Conservation (phyloP, 2,329 filamentous ascomycete genomes). For the Hypoxylon sp. region DNA sequence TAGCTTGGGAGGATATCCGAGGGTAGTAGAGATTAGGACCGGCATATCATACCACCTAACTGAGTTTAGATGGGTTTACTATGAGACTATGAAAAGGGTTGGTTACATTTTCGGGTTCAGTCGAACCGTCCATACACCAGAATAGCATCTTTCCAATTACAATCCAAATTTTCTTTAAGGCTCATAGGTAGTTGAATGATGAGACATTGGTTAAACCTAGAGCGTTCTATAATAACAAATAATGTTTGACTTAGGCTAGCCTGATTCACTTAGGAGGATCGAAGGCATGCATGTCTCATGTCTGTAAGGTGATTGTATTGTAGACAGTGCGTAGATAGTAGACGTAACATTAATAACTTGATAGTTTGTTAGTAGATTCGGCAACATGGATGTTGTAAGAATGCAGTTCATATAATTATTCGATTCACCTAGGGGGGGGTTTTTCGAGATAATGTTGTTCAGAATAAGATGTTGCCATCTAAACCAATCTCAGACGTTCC, state of each 20-base stretch:
- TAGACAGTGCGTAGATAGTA: neutral
- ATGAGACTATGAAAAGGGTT: conserved; percentile 31
- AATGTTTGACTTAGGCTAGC: neutral
- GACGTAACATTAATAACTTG: neutral
- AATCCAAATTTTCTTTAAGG: conserved; percentile 7
- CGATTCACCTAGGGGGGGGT: neutral
- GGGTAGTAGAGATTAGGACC: conserved; percentile 3
- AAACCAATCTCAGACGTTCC: neutral
- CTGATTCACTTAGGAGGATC: neutral
- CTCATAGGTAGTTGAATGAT: neutral
- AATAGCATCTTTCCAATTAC: conserved; percentile 35
- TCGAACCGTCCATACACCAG: conserved; percentile 39
- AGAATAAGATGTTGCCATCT: neutral
- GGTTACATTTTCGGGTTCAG: conserved; percentile 37
- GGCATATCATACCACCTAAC: conserved; percentile 20
- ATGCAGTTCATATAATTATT: neutral
- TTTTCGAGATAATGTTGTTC: neutral
- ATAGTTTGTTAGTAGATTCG: too few relatives aligned
- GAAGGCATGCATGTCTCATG: neutral
- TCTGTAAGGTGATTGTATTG: neutral
- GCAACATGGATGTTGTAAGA: neutral
- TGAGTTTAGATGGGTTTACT: conserved; percentile 9
- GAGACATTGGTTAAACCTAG: neutral
- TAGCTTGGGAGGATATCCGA: neutral
- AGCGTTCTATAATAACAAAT: neutral